These are phyloP conservation scores for Graphium sp. DNA, from an alignment of 2,329 filamentous ascomycete species.

Conservation along the genomic window DNA sequence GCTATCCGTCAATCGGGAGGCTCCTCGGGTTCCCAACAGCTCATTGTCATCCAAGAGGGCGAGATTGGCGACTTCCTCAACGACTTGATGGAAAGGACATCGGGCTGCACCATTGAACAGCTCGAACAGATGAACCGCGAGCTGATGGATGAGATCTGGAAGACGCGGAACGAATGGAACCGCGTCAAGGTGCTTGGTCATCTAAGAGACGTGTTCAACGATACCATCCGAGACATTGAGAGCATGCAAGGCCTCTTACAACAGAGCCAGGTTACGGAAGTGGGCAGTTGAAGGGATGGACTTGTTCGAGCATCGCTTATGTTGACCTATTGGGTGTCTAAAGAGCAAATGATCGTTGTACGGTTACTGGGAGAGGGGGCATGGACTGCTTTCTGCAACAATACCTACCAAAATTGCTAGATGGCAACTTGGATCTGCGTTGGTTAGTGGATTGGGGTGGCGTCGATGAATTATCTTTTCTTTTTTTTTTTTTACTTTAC, in stretches of 20 bases:
- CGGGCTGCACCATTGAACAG: constrained; percentile 78
- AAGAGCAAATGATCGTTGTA: not conserved
- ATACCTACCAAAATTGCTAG: too few relatives aligned
- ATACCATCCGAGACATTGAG: constrained; percentile 53
- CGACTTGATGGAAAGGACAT: constrained; percentile 48
- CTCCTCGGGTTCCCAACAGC: constrained; percentile 5
- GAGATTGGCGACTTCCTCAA: constrained; percentile 41
- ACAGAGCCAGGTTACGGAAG: constrained; percentile 20
- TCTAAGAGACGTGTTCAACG: constrained; percentile 58
- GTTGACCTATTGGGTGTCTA: not conserved
- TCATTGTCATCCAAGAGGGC: constrained; percentile 21
- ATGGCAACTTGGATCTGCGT: too few relatives aligned
- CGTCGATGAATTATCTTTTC: constrained; percentile 4
- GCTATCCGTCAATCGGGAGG: constrained; percentile 8
- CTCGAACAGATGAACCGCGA: constrained; percentile 83
- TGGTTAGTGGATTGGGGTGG: too few relatives aligned
- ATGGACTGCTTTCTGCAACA: too few relatives aligned
- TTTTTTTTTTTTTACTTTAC: constrained; percentile 1
- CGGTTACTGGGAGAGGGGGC: not conserved
- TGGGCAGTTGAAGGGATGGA: constrained; percentile 2
- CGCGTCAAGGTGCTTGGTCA: constrained; percentile 51
- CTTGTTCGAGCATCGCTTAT: too few relatives aligned
- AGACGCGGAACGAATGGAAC: constrained; percentile 64
- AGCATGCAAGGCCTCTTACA: constrained; percentile 25
- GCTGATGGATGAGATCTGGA: constrained; percentile 85